phyloP scores from a whole-genome alignment of 1,139 yeast genomes.

The Debaryomyces singareniensis region DNA sequence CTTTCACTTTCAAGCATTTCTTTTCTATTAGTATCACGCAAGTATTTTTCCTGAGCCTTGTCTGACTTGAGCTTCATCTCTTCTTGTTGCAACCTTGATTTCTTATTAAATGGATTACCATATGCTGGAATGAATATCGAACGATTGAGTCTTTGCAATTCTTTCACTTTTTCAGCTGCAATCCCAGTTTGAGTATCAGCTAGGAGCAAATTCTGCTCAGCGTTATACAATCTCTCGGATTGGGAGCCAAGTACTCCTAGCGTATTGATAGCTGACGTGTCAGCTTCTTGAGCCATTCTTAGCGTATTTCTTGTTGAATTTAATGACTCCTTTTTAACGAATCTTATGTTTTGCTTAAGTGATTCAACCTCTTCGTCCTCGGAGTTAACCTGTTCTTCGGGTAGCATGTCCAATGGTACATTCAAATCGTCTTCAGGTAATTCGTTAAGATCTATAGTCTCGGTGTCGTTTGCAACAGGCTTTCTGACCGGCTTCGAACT shows the following conservation, averaged over 20 bases:
- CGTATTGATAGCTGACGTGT: slow-evolving; percentile 83
- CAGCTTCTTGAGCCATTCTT: slow-evolving; percentile 87
- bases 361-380: slow-evolving; percentile 89
- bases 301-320: slow-evolving; percentile 82
- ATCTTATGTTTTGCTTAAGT: slow-evolving; percentile 76
- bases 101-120: slow-evolving; percentile 81
- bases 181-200: slow-evolving; percentile 78
- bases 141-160: slow-evolving; percentile 73
- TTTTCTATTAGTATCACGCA: slow-evolving; percentile 35
- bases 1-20: slow-evolving; percentile 44
- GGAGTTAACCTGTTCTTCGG: slow-evolving; percentile 37
- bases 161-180: slow-evolving; percentile 80
- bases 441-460: slow-evolving; percentile 30
- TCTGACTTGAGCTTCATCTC: slow-evolving; percentile 68
- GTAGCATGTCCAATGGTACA: slow-evolving; percentile 37
- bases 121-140: slow-evolving; percentile 79
- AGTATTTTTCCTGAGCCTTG: slow-evolving; percentile 54
- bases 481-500: slow-evolving; percentile 21
- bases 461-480: slow-evolving; percentile 16
- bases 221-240: slow-evolving; percentile 73
- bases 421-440: slow-evolving; percentile 35
- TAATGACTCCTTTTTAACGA: slow-evolving; percentile 82
- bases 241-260: slow-evolving; percentile 91
- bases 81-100: slow-evolving; percentile 65
- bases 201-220: slow-evolving; percentile 70